Percentiles rank a stretch among this genome's conserved stretches.
Evolutionary conservation across 2,329 filamentous ascomycete species (phyloP).

Genomic region (Aspergillus sp.): DNA sequence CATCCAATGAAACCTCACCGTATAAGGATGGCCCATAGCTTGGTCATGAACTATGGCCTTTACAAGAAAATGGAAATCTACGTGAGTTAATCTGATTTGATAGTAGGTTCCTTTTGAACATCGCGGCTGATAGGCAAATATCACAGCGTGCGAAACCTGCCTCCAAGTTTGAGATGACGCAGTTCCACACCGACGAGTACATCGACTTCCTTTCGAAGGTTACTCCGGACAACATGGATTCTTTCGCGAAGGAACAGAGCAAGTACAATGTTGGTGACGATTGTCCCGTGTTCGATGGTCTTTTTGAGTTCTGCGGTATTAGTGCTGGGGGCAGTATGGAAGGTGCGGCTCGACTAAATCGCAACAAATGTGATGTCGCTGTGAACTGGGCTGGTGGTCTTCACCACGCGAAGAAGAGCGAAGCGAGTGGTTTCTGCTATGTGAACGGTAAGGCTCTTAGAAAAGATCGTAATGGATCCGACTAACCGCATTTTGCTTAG

Average conservation of each 20-base stretch:
- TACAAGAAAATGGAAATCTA: conserved; percentile 70
- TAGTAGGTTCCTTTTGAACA: background rate
- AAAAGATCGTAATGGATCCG: background rate
- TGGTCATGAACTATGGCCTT: conserved; percentile 67
- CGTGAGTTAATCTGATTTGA: conserved; percentile 35
- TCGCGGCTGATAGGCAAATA: conserved; percentile 13
- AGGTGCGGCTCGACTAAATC: conserved; percentile 60
- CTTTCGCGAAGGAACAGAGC: conserved; percentile 83
- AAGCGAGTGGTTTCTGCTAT: conserved; percentile 96
- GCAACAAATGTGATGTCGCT: conserved; percentile 62
- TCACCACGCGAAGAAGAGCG: conserved; percentile 91
- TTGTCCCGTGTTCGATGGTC: conserved; percentile 61
- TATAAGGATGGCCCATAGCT: conserved; percentile 59
- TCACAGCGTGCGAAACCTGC: conserved; percentile 69
- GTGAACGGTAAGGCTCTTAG: conserved; percentile 60
- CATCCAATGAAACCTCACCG: conserved; percentile 63
- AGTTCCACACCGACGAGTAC: conserved; percentile 68
- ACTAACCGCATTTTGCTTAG: conserved; percentile 26
- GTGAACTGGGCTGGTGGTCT: conserved; percentile 90
- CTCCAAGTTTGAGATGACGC: conserved; percentile 64
- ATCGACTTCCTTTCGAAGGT: conserved; percentile 74
- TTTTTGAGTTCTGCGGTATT: conserved; percentile 66
- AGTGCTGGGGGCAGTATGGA: conserved; percentile 65
- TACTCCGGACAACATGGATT: conserved; percentile 97
- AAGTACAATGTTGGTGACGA: conserved; percentile 62